Conservation (phyloP, 164 flowering plant genomes). For the Litsea cubeba region DNA sequence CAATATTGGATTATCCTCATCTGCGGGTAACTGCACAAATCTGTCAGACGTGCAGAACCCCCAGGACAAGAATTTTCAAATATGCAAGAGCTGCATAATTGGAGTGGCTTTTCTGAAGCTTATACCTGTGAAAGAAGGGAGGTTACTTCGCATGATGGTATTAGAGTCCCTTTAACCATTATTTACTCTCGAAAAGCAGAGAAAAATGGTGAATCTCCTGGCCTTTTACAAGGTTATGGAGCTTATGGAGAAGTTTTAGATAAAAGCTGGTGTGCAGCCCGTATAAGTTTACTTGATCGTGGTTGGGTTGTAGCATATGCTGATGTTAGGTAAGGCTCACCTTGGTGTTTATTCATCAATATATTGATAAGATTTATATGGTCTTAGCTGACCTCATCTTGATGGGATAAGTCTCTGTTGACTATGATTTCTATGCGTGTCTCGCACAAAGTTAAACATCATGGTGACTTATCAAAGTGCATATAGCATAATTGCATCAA, state of each 20-base stretch:
- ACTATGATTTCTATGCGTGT: no score
- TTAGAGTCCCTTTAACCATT: constrained; percentile 62
- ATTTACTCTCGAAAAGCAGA: constrained; percentile 52
- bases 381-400: no score
- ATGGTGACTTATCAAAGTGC: no score
- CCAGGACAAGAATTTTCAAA: constrained; percentile 16
- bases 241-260: constrained; percentile 92
- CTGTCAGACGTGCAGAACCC: constrained; percentile 14
- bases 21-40: constrained; percentile 9
- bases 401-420: no score
- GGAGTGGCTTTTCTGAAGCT: constrained; percentile 47
- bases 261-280: constrained; percentile 76
- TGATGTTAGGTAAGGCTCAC: constrained; percentile 72
- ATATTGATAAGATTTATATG: no score
- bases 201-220: constrained; percentile 63
- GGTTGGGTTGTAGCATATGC: constrained; percentile 97
- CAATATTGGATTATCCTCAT: constrained; percentile 8
- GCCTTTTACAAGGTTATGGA: constrained; percentile 81
- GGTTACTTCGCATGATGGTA: constrained; percentile 78
- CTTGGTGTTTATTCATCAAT: no score
- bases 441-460: no score
- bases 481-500: no score
- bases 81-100: constrained; percentile 22
- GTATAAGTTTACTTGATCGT: constrained; percentile 80
- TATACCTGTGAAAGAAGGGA: constrained; percentile 67